Conservation (phyloP, 257 asterid genomes). For the Petrea volubilis region DNA sequence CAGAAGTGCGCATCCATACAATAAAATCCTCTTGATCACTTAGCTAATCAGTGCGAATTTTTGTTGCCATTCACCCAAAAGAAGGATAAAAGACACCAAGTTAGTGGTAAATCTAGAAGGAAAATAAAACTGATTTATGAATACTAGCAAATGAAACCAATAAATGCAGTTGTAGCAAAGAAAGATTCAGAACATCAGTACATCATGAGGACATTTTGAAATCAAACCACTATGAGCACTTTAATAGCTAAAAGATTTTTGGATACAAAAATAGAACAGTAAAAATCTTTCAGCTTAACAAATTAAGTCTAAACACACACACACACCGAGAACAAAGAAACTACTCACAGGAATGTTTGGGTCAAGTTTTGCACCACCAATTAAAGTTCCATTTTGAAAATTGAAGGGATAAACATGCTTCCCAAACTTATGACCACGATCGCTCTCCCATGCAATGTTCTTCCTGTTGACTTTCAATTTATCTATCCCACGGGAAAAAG, state of each 20-base stretch:
- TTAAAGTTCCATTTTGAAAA: constrained; percentile 67
- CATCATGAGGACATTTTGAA: not conserved
- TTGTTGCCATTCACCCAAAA: constrained; percentile 16
- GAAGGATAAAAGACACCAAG: not conserved
- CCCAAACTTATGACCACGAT: constrained; percentile 78
- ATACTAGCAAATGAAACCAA: not conserved
- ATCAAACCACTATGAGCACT: too few species aligned
- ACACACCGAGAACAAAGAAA: not conserved
- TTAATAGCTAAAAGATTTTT: too few species aligned
- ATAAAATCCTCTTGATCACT: constrained; percentile 81
- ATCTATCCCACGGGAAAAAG: constrained; percentile 56
- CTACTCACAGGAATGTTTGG: constrained; percentile 62
- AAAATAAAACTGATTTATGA: not conserved
- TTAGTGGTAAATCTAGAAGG: constrained; percentile 9
- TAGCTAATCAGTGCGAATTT: constrained; percentile 51
- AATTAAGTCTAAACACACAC: too few species aligned
- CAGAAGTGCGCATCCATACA: constrained; percentile 85
- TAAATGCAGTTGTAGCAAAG: not conserved
- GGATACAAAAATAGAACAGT: too few species aligned
- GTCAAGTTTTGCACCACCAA: constrained; percentile 78
- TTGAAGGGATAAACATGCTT: constrained; percentile 68
- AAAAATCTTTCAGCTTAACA: too few species aligned
- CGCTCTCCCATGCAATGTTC: constrained; percentile 82
- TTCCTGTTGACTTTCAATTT: constrained; percentile 56
- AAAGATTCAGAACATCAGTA: constrained; percentile 2